These are phyloP conservation scores for Podospora appendiculata DNA, from an alignment of 495 filamentous ascomycete genomes.

Conservation along the genomic window DNA sequence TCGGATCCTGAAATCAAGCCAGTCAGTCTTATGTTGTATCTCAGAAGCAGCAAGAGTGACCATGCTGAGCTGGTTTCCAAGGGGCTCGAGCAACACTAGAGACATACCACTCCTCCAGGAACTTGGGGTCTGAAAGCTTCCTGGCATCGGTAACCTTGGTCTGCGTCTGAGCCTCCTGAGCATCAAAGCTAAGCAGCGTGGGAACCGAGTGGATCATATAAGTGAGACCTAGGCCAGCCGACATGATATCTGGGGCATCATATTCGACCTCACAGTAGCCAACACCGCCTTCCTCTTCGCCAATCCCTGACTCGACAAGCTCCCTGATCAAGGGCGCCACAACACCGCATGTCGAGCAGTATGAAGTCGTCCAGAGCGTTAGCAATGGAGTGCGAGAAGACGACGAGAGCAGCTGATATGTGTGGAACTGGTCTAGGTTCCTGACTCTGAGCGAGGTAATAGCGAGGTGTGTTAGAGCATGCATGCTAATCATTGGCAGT, in stretches of 20 bases:
- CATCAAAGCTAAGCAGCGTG: conserved; percentile 58
- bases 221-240: conserved; percentile 42
- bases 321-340: conserved; percentile 46
- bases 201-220: conserved; percentile 61
- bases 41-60: too few relatives aligned
- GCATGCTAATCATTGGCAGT: too few relatives aligned
- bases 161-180: conserved; percentile 48
- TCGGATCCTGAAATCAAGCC: conserved; percentile 38
- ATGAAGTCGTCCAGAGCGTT: conserved; percentile 64
- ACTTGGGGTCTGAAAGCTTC: conserved; percentile 44
- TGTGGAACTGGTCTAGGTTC: conserved; percentile 51
- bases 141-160: conserved; percentile 46
- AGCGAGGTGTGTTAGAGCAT: too few relatives aligned
- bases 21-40: neutral
- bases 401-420: conserved; percentile 50
- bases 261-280: conserved; percentile 55
- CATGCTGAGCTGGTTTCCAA: too few relatives aligned
- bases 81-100: too few relatives aligned
- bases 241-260: conserved; percentile 50
- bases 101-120: conserved; percentile 40
- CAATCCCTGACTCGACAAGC: conserved; percentile 47
- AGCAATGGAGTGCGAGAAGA: conserved; percentile 52
- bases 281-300: conserved; percentile 54
- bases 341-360: conserved; percentile 50
- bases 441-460: conserved; percentile 37